Base-by-base conservation (phyloP, 169 alveolate genomes). In the Perkinsus chesapeaki region DNA sequence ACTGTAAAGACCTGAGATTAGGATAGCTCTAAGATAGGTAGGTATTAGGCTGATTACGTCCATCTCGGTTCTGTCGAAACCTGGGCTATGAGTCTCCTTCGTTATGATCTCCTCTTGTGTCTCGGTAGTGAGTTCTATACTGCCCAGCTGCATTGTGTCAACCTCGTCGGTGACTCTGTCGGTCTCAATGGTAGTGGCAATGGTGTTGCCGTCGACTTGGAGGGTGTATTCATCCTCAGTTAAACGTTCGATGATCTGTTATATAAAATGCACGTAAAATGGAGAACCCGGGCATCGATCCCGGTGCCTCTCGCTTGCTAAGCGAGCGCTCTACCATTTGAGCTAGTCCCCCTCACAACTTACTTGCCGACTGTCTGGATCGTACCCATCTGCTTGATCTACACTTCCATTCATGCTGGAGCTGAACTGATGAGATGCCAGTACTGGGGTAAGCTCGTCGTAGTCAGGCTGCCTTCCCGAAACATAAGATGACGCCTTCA, bases 301-400 rank as follows among this genome's bases (percentile, higher is more conserved):
- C 99, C 99, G 98, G 99, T 98, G 98, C 99, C 99, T 98, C 99
- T 98, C 99, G 99, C 99, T 98, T 98, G 99, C 99, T 97, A 98
- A 98, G 99, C 99, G 99, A 98, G 99, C 99, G 99, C 99, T 98
- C 99, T 98, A 98, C 99, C 99, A 98, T 98, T 97, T 98, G 99
- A 98, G 99, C 99, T 98, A 98, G 99, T 96, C 97, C 97, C 98
- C 98, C 98, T 5, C 12, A 12, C 31, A 60, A n/a, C n/a, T n/a
- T n/a, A n/a, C n/a, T n/a, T n/a, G n/a, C n/a, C n/a, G n/a, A n/a
- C n/a, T n/a, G n/a, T n/a, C n/a, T n/a, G n/a, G n/a, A n/a, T n/a
- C n/a, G n/a, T n/a, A n/a, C n/a, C n/a, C n/a, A n/a, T n/a, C n/a
- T n/a, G n/a, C n/a, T n/a, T n/a, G n/a, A n/a, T n/a, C n/a, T n/a